These are phyloP conservation scores for Aegilops speltoides DNA, from an alignment of 176 grass and related monocot genomes.

Conservation along the genomic window DNA sequence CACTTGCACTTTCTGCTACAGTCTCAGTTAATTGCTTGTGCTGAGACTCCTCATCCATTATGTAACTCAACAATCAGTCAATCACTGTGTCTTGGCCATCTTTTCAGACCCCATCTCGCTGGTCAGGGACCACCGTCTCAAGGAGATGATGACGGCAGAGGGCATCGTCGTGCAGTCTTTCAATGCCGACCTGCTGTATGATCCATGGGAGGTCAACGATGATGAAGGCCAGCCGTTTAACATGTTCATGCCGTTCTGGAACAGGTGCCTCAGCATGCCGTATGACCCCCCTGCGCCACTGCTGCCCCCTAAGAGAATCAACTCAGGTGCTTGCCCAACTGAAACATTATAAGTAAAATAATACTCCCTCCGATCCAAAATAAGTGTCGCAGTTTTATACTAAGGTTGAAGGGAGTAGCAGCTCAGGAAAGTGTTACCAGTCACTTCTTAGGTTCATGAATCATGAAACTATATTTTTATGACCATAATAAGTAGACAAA, in stretches of 20 bases:
- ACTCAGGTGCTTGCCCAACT: slow-evolving; percentile 51
- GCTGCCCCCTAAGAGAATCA: slow-evolving; percentile 86
- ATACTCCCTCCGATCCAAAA: neutral
- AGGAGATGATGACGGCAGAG: slow-evolving; percentile 62
- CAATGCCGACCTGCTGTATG: slow-evolving; percentile 90
- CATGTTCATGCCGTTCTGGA: slow-evolving; percentile 90
- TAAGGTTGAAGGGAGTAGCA: neutral
- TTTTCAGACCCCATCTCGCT: slow-evolving; percentile 89
- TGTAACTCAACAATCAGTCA: neutral
- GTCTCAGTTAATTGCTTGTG: slow-evolving; percentile 17
- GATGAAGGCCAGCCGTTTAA: slow-evolving; percentile 64
- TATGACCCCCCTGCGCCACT: slow-evolving; percentile 73
- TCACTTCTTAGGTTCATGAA: neutral
- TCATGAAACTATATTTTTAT: neutral
- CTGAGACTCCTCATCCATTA: neutral
- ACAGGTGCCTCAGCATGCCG: slow-evolving; percentile 87
- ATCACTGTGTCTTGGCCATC: slow-evolving; percentile 10
- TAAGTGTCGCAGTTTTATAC: too few species aligned
- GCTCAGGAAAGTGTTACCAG: neutral
- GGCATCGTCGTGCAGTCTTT: slow-evolving; percentile 80
- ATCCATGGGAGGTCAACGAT: slow-evolving; percentile 87
- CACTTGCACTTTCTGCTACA: neutral
- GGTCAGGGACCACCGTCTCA: slow-evolving; percentile 77
- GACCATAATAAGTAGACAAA: neutral
- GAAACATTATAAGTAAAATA: neutral